A percentile compares a stretch with the other conserved stretches of the same genome.
Conservation (phyloP, 2,329 filamentous ascomycete species). For the Alternaria arbusti region DNA sequence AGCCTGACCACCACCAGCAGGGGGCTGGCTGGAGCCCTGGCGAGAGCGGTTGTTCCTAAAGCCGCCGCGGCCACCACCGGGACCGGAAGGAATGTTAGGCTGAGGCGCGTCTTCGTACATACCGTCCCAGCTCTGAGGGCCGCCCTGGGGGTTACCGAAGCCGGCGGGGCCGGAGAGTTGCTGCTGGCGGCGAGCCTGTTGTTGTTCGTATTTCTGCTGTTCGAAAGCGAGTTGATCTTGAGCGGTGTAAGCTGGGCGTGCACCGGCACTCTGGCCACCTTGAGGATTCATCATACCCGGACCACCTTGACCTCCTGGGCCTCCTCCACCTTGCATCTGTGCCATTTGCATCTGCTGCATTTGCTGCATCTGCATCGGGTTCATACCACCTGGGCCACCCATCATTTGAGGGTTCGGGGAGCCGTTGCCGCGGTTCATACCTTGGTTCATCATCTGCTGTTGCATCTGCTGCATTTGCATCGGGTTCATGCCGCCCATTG, state of each 20-base stretch:
- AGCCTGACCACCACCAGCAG: slow-evolving; percentile 47
- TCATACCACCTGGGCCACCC: slow-evolving; percentile 63
- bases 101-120: slow-evolving; percentile 98
- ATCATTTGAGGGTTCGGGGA: slow-evolving; percentile 43
- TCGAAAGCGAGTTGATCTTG: slow-evolving; percentile 78
- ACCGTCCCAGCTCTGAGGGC: slow-evolving; percentile 91
- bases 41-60: slow-evolving; percentile 47
- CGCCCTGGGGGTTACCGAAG: slow-evolving; percentile 60
- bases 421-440: slow-evolving; percentile 40
- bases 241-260: slow-evolving; percentile 65
- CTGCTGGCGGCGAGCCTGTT: slow-evolving; percentile 63
- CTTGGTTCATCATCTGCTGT: slow-evolving; percentile 43
- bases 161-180: slow-evolving; percentile 48
- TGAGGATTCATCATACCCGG: slow-evolving; percentile 30
- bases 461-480: slow-evolving; percentile 55
- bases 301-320: slow-evolving; percentile 33
- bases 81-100: slow-evolving; percentile 67
- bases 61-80: slow-evolving; percentile 51
- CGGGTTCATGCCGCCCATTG: slow-evolving; percentile 66
- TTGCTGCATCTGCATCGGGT: slow-evolving; percentile 70
- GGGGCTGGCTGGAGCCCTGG: slow-evolving; percentile 50
- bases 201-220: slow-evolving; percentile 79
- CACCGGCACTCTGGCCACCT: slow-evolving; percentile 27
- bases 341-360: slow-evolving; percentile 71
- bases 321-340: slow-evolving; percentile 56